Conservation (phyloP, 495 filamentous ascomycete species). For the Aeminium ludgeri region DNA sequence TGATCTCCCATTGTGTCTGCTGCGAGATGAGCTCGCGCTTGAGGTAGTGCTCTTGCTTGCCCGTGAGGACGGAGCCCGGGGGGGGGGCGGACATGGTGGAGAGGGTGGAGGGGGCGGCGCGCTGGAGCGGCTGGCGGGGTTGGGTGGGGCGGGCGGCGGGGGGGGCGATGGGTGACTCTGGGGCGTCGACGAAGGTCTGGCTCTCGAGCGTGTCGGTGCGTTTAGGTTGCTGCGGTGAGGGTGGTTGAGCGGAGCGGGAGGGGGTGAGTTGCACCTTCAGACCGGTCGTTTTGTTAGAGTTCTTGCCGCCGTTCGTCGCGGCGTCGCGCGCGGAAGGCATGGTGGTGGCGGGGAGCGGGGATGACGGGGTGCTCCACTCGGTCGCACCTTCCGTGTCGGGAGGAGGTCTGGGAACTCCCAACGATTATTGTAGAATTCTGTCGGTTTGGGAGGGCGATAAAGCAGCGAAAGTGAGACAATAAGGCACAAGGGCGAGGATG, state of each 20-base stretch:
- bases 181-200: constrained; percentile 11
- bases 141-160: not conserved
- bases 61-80: constrained; percentile 50
- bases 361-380: no score
- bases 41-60: constrained; percentile 97
- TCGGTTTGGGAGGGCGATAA: no score
- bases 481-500: no score
- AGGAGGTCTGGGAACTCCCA: no score
- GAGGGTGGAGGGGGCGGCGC: constrained; percentile 7
- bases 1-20: constrained; percentile 77
- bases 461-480: no score
- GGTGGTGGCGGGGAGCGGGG: no score
- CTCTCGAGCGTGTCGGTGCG: constrained; percentile 10
- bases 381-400: no score
- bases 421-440: no score
- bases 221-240: not conserved
- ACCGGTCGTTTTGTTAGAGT: constrained; percentile 6
- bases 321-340: no score
- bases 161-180: not conserved
- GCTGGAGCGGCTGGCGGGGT: constrained; percentile 5
- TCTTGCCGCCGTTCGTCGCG: no score
- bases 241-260: not conserved
- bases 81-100: constrained; percentile 24
- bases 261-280: constrained; percentile 9
- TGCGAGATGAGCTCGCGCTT: constrained; percentile 87